phyloP scores from a whole-genome alignment of 2,329 filamentous ascomycete genomes.

The Acephala macrosclerotiorum region DNA sequence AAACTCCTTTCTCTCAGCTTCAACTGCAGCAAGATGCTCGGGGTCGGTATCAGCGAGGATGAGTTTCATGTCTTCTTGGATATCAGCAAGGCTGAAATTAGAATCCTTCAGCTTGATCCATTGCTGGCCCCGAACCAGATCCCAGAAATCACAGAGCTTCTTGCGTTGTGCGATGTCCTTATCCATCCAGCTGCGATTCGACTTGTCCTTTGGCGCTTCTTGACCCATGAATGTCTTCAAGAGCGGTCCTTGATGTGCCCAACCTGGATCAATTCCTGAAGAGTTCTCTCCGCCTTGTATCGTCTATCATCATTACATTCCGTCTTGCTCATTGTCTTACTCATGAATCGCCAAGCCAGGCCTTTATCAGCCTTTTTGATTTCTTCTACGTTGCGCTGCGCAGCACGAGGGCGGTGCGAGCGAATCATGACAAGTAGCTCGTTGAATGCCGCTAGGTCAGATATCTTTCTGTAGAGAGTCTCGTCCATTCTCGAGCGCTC shows the following conservation, averaged over 20 bases:
- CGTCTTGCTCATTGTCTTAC: not conserved
- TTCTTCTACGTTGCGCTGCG: not conserved
- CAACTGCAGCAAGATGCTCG: not conserved
- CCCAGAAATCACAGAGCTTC: not conserved
- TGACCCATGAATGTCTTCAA: not conserved
- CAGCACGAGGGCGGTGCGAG: slow-evolving; percentile 15
- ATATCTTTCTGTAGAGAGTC: slow-evolving; percentile 4
- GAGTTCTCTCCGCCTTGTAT: not conserved
- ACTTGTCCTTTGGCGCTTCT: not conserved
- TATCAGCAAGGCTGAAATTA: not conserved
- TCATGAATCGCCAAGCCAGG: not conserved
- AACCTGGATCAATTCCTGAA: not conserved
- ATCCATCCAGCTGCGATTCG: not conserved
- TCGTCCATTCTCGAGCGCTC: slow-evolving; percentile 19
- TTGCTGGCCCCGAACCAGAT: not conserved
- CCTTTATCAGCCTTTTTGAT: not conserved
- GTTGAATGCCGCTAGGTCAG: slow-evolving; percentile 20
- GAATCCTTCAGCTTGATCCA: not conserved
- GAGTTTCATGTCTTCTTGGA: not conserved
- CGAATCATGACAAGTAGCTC: slow-evolving; percentile 19
- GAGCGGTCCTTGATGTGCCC: not conserved
- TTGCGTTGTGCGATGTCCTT: not conserved
- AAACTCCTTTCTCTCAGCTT: not conserved
- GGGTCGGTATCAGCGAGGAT: not conserved
- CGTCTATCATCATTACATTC: not conserved